phyloP scores from a whole-genome alignment of 176 grass and related monocot species.

The Themeda triandra region DNA sequence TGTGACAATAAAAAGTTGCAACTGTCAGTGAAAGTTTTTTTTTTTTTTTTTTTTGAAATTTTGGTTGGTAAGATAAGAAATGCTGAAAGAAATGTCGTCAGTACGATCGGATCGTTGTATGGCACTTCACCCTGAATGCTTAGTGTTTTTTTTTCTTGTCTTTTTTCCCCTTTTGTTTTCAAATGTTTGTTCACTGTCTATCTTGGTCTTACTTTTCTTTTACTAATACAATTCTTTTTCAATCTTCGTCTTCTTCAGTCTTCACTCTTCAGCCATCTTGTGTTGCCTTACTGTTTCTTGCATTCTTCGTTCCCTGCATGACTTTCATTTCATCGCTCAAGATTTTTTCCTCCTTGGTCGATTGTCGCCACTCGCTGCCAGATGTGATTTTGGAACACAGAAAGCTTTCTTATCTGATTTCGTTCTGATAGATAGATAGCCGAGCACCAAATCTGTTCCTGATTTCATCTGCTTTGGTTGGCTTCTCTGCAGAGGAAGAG shows the following conservation, averaged over 20 bases:
- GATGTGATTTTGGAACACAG: neutral
- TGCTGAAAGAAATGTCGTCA: no score
- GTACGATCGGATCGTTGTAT: no score
- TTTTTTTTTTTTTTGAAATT: no score
- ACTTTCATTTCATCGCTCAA: neutral
- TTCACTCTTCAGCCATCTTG: neutral
- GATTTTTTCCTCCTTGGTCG: neutral
- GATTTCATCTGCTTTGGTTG: neutral
- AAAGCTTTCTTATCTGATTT: neutral
- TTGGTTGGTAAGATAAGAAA: no score
- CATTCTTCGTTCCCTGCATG: neutral
- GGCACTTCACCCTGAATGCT: no score
- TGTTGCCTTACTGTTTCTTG: neutral
- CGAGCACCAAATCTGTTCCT: neutral
- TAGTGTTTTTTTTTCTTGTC: no score
- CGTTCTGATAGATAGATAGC: neutral
- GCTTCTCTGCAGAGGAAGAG: slow-evolving; percentile 33
- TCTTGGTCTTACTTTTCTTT: neutral
- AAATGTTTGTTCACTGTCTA: neutral
- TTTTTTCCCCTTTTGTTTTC: neutral
- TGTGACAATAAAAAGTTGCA: no score
- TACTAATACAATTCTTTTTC: neutral
- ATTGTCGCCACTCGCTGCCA: neutral
- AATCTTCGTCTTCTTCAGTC: neutral
- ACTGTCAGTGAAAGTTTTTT: no score